These are phyloP conservation scores for Gliomastix tumulicola DNA, from an alignment of 2,329 filamentous ascomycete genomes.

Conservation along the genomic window DNA sequence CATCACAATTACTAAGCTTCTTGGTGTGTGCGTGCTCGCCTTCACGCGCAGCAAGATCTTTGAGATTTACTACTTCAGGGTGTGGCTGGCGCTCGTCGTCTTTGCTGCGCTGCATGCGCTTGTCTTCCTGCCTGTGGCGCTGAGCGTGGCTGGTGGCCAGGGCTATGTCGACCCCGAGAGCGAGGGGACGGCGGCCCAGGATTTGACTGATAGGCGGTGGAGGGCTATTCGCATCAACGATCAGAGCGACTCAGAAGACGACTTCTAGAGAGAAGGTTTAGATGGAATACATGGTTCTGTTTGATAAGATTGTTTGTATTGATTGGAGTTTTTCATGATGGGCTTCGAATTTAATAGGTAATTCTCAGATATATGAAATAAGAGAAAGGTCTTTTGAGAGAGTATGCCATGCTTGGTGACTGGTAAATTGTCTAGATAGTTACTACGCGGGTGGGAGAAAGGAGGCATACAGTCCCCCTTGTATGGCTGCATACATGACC, in stretches of 20 bases:
- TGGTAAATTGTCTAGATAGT: too few species aligned
- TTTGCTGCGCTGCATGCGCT: conserved; percentile 86
- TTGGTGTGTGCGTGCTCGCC: conserved; percentile 85
- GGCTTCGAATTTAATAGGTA: too few species aligned
- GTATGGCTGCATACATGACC: conserved; percentile 75
- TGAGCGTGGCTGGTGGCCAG: conserved; percentile 78
- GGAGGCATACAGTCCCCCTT: conserved; percentile 76
- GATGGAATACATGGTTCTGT: too few species aligned
- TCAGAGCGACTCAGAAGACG: conserved; percentile 66
- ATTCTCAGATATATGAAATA: too few species aligned
- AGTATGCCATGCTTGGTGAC: too few species aligned
- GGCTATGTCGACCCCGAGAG: conserved; percentile 85
- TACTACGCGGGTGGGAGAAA: conserved; percentile 67
- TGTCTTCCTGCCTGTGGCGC: conserved; percentile 82
- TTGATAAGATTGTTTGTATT: too few species aligned
- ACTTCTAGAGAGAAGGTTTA: conserved; percentile 33
- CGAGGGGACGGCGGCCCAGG: conserved; percentile 83
- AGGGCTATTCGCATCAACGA: conserved; percentile 72
- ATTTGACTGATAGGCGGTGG: conserved; percentile 73
- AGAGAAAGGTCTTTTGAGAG: too few species aligned
- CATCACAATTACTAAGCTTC: conserved; percentile 90
- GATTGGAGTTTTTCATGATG: too few species aligned
- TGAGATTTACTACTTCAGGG: conserved; percentile 97
- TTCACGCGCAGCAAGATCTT: conserved; percentile 98
- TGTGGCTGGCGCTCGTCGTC: conserved; percentile 87